These are phyloP conservation scores for Coprinopsis marcescibilis DNA, from an alignment of 768 basidiomycete genomes.

Conservation along the genomic window DNA sequence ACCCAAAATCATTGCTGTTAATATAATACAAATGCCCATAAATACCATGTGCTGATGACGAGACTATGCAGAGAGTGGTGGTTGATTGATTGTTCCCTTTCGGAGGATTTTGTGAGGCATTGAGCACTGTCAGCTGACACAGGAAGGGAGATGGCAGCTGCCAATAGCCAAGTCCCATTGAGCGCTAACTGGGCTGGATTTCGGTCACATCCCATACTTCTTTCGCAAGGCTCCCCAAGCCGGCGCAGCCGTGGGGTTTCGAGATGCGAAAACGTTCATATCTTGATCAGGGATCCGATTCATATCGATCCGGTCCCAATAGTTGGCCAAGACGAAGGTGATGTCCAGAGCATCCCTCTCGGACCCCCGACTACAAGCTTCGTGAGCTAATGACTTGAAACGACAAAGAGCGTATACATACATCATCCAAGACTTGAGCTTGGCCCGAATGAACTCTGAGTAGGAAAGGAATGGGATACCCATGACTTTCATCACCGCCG, in stretches of 20 bases:
- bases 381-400: slow-evolving; percentile 13
- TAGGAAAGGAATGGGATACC: slow-evolving; percentile 77
- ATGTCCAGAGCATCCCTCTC: slow-evolving; percentile 79
- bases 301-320: slow-evolving; percentile 80
- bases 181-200: not conserved
- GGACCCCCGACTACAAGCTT: slow-evolving; percentile 48
- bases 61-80: slow-evolving; percentile 1
- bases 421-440: slow-evolving; percentile 81
- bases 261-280: slow-evolving; percentile 70
- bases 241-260: slow-evolving; percentile 53
- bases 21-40: not conserved
- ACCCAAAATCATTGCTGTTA: not conserved
- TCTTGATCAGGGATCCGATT: slow-evolving; percentile 84
- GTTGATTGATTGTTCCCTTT: not conserved
- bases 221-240: slow-evolving; percentile 72
- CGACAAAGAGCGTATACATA: slow-evolving; percentile 30
- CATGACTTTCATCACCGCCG: slow-evolving; percentile 63
- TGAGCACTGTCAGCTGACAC: not conserved
- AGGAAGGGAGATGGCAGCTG: not conserved
- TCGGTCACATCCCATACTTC: slow-evolving; percentile 60
- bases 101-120: not conserved
- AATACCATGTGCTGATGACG: slow-evolving; percentile 1
- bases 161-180: not conserved
- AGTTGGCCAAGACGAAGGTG: slow-evolving; percentile 59
- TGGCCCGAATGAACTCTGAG: slow-evolving; percentile 82